Percentiles rank a stretch among this genome's conserved stretches.
phyloP scores from a whole-genome alignment of 2,329 filamentous ascomycete genomes.

The Malbranchea zuffiana region DNA sequence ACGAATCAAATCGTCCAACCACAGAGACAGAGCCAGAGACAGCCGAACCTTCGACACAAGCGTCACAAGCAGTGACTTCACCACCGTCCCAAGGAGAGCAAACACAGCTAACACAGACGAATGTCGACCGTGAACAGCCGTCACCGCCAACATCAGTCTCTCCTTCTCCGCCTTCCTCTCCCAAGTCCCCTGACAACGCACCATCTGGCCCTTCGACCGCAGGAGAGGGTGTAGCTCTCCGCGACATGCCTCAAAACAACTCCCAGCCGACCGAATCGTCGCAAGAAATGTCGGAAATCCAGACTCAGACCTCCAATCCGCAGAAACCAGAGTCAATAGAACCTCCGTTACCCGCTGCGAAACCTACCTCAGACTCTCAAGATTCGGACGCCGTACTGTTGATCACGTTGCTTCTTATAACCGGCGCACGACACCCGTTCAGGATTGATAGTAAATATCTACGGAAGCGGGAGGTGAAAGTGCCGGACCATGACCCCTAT shows the following conservation, averaged over 20 bases:
- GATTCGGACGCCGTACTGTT: slow-evolving; percentile 26
- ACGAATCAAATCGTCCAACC: slow-evolving; percentile 8
- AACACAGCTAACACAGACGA: not conserved
- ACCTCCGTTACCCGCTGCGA: too few species aligned
- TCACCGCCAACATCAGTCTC: too few species aligned
- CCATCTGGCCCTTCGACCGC: too few species aligned
- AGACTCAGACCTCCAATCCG: slow-evolving; percentile 5
- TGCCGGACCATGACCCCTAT: slow-evolving; percentile 70
- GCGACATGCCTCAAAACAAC: slow-evolving; percentile 2
- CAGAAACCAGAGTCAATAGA: not conserved
- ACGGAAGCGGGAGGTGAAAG: slow-evolving; percentile 63
- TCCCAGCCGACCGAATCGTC: too few species aligned
- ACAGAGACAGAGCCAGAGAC: slow-evolving; percentile 3
- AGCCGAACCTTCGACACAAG: slow-evolving; percentile 1
- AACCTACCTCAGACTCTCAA: slow-evolving; percentile 1
- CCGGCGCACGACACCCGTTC: slow-evolving; percentile 76
- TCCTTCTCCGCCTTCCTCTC: too few species aligned
- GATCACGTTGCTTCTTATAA: slow-evolving; percentile 75
- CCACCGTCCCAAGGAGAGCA: slow-evolving; percentile 2
- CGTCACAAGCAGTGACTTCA: too few species aligned
- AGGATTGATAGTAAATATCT: slow-evolving; percentile 82
- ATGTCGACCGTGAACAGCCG: slow-evolving; percentile 1
- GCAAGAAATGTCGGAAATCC: too few species aligned
- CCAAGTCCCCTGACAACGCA: too few species aligned
- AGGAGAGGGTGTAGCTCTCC: too few species aligned